Evolutionary conservation across 192 early-diverging fungal genomes (phyloP).

Genomic region (Coemansia sp.): DNA sequence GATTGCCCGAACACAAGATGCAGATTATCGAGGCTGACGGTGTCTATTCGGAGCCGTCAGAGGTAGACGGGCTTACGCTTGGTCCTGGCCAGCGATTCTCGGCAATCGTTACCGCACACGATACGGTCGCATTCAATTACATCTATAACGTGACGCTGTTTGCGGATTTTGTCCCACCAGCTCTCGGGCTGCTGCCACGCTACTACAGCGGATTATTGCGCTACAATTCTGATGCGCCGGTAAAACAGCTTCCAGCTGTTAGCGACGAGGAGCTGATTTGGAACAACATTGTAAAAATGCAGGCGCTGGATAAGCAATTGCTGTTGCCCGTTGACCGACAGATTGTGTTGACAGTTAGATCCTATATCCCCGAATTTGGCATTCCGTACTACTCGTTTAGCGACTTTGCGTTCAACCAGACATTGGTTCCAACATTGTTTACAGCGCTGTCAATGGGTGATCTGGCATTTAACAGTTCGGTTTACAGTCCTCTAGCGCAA

Average conservation of each 20-base stretch:
- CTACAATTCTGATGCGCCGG: slow-evolving; percentile 4
- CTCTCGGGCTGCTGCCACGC: slow-evolving; percentile 48
- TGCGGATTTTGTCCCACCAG: slow-evolving; percentile 55
- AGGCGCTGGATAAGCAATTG: neutral
- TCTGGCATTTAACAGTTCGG: neutral
- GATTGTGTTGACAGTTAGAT: neutral
- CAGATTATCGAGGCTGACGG: slow-evolving; percentile 78
- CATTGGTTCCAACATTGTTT: neutral
- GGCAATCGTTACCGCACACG: slow-evolving; percentile 69
- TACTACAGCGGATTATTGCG: slow-evolving; percentile 9
- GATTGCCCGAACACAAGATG: slow-evolving; percentile 74
- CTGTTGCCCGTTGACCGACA: neutral
- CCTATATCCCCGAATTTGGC: neutral
- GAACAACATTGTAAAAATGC: neutral
- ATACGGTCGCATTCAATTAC: slow-evolving; percentile 56
- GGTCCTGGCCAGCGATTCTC: slow-evolving; percentile 75
- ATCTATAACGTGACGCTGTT: slow-evolving; percentile 65
- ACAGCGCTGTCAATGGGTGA: slow-evolving; percentile 1
- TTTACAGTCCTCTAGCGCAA: slow-evolving; percentile 2
- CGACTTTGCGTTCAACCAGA: neutral
- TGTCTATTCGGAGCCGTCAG: slow-evolving; percentile 52
- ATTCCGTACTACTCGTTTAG: neutral
- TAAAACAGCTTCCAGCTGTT: neutral
- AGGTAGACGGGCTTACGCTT: slow-evolving; percentile 56
- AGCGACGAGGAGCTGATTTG: neutral